Conservation (phyloP, 768 basidiomycete species). For the Naganishia friedmannii region DNA sequence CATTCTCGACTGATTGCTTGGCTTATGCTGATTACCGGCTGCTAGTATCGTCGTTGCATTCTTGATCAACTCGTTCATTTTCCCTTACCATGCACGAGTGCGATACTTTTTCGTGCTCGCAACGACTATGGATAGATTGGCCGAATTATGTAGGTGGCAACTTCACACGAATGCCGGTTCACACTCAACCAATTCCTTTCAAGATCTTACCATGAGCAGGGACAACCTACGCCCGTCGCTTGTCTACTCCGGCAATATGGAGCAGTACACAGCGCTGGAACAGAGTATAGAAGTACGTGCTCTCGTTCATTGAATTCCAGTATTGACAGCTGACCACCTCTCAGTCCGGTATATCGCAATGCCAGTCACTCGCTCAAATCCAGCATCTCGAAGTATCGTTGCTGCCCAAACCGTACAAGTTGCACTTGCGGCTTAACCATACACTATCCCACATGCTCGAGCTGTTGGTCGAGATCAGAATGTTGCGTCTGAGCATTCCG, state of each 20-base stretch:
- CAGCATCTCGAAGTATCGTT: slow-evolving; percentile 48
- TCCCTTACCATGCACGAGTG: slow-evolving; percentile 49
- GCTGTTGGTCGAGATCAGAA: slow-evolving; percentile 41
- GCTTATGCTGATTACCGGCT: neutral
- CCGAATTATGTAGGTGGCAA: slow-evolving; percentile 44
- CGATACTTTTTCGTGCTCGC: slow-evolving; percentile 44
- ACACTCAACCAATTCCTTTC: neutral
- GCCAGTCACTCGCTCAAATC: slow-evolving; percentile 42
- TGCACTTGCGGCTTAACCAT: slow-evolving; percentile 45
- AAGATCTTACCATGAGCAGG: slow-evolving; percentile 47
- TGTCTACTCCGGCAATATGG: slow-evolving; percentile 38
- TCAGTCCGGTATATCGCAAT: slow-evolving; percentile 37
- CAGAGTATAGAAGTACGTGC: slow-evolving; percentile 30
- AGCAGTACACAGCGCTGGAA: slow-evolving; percentile 42
- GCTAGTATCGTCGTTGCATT: slow-evolving; percentile 50
- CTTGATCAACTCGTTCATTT: slow-evolving; percentile 46
- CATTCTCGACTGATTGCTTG: neutral
- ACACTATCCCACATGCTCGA: slow-evolving; percentile 38
- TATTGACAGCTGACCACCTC: slow-evolving; percentile 2
- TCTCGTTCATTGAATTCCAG: neutral
- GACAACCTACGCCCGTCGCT: slow-evolving; percentile 46
- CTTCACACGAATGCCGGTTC: neutral
- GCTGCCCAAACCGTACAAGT: slow-evolving; percentile 45
- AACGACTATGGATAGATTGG: slow-evolving; percentile 39
- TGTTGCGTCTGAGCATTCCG: slow-evolving; percentile 45